Evolutionary conservation across 768 basidiomycete species (phyloP).

Genomic region (Mrakia blollopis): DNA sequence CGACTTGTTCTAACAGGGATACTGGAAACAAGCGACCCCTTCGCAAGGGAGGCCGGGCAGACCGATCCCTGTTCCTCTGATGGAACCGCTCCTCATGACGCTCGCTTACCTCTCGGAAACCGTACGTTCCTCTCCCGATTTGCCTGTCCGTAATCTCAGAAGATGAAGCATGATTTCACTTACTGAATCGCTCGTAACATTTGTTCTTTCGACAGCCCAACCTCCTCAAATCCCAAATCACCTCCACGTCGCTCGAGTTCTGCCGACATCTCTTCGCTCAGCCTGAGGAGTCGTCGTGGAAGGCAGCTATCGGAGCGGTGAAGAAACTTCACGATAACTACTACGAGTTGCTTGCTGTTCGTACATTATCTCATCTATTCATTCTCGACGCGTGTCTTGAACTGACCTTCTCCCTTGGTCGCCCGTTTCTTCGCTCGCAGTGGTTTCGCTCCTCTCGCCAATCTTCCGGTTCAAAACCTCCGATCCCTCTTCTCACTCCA

Average conservation of each 20-base stretch:
- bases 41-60: background rate
- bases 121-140: background rate
- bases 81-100: constrained; percentile 1
- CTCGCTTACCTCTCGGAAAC: constrained; percentile 6
- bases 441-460: background rate
- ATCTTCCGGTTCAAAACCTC: background rate
- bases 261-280: background rate
- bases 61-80: constrained; percentile 7
- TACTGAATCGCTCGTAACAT: background rate
- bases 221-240: background rate
- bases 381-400: background rate
- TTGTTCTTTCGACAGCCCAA: background rate
- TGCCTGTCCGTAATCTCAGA: too few relatives aligned
- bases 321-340: constrained; percentile 4
- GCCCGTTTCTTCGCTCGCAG: background rate
- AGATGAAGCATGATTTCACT: too few relatives aligned
- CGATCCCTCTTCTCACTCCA: background rate
- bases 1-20: background rate
- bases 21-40: background rate
- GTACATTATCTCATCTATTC: background rate
- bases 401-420: background rate
- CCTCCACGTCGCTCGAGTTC: background rate
- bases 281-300: background rate
- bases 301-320: background rate
- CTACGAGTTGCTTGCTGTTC: background rate